Conservation (phyloP, 805 yeast genomes). For the Metschnikowia lunata region DNA sequence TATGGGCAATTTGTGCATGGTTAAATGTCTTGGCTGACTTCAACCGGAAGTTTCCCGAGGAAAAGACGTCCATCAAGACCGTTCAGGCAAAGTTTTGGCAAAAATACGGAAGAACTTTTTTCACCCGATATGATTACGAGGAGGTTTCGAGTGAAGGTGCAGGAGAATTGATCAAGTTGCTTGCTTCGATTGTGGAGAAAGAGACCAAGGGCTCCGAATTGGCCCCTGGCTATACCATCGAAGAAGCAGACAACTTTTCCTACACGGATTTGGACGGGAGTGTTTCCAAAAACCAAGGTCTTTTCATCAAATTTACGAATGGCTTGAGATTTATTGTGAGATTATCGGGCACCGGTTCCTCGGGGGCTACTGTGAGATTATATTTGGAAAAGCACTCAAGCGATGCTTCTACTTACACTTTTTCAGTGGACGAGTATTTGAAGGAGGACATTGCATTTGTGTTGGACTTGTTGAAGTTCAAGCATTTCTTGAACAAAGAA, state of each 20-base stretch:
- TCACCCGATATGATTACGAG: conserved; percentile 94
- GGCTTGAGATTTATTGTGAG: conserved; percentile 87
- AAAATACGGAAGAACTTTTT: conserved; percentile 93
- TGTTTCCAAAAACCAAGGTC: conserved; percentile 82
- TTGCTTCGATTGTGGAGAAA: conserved; percentile 27
- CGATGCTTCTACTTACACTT: conserved; percentile 47
- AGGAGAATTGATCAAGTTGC: conserved; percentile 51
- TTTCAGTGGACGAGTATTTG: conserved; percentile 65
- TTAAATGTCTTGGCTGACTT: conserved; percentile 88
- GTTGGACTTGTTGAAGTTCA: conserved; percentile 62
- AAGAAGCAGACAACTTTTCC: conserved; percentile 81
- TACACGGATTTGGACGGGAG: conserved; percentile 95
- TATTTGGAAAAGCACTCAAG: conserved; percentile 79
- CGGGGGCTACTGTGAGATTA: conserved; percentile 94
- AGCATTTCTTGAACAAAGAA: conserved; percentile 71
- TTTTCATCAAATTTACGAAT: conserved; percentile 72
- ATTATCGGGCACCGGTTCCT: conserved; percentile 94
- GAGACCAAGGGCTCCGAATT: conserved; percentile 44
- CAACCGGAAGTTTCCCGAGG: conserved; percentile 53
- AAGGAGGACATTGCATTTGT: conserved; percentile 58
- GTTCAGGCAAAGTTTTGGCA: conserved; percentile 87
- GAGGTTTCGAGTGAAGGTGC: conserved; percentile 77
- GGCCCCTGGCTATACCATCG: conserved; percentile 49
- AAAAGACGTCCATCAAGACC: conserved; percentile 61
- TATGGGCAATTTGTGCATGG: conserved; percentile 98